A percentile compares a stretch with the other conserved stretches of the same genome.
These are phyloP conservation scores for Plantago coronopus DNA, from an alignment of 305 asterid species.

Conservation along the genomic window DNA sequence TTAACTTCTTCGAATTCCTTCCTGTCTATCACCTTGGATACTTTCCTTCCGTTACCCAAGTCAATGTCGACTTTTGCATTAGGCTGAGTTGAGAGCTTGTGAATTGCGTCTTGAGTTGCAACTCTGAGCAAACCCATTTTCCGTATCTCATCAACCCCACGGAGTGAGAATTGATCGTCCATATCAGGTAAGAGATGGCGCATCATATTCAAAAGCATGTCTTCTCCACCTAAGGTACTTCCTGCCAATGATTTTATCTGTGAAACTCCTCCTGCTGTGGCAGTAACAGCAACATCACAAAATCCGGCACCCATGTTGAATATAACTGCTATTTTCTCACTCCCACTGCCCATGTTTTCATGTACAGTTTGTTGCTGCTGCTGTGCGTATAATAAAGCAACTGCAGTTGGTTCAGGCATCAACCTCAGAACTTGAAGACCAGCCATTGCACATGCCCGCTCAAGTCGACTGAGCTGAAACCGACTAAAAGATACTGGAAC, in stretches of 20 bases:
- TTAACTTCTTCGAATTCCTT: conserved; percentile 76
- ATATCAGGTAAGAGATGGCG: conserved; percentile 56
- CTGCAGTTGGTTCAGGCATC: conserved; percentile 93
- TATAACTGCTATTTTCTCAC: conserved; percentile 65
- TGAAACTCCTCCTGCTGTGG: conserved; percentile 87
- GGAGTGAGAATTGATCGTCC: conserved; percentile 55
- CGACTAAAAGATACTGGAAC: conserved; percentile 78
- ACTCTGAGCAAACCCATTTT: conserved; percentile 76
- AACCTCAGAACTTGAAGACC: conserved; percentile 77
- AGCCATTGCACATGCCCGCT: conserved; percentile 90
- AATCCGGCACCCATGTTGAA: conserved; percentile 93
- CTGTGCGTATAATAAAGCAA: conserved; percentile 81
- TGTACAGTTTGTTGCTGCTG: conserved; percentile 58
- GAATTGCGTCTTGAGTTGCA: conserved; percentile 83
- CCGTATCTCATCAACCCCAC: conserved; percentile 57
- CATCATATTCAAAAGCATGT: conserved; percentile 67
- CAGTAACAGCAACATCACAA: conserved; percentile 71
- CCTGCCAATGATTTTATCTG: conserved; percentile 79
- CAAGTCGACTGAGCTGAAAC: conserved; percentile 68
- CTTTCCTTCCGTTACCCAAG: conserved; percentile 52
- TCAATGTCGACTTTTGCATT: conserved; percentile 50
- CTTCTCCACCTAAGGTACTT: conserved; percentile 70
- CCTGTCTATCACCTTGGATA: conserved; percentile 46
- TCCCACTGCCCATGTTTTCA: conserved; percentile 59
- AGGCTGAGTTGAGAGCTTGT: conserved; percentile 52